phyloP scores from a whole-genome alignment of 345 rosid species.

The Rubroshorea leprosula region DNA sequence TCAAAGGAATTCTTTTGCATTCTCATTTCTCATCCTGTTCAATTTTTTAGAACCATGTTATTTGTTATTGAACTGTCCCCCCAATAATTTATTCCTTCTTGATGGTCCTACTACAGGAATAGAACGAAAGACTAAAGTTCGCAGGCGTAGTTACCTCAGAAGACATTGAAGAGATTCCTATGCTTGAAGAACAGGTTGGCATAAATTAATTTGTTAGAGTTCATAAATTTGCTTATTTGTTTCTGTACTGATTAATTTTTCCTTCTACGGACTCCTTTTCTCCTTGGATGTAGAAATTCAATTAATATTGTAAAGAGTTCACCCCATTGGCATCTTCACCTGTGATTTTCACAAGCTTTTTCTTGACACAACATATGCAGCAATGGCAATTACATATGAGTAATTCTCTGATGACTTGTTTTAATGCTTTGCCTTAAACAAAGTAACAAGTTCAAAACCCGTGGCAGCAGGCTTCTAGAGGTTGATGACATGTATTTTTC shows the following conservation, averaged over 20 bases:
- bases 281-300: no score
- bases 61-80: no score
- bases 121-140: constrained; percentile 22
- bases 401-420: not conserved
- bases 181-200: not conserved
- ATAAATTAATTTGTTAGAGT: constrained; percentile 1
- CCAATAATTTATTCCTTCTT: not conserved
- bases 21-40: no score
- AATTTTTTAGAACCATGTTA: no score
- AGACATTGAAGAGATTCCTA: constrained; percentile 31
- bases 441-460: not conserved
- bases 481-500: not conserved
- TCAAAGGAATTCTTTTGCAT: no score
- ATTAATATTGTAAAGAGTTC: no score
- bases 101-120: constrained; percentile 21
- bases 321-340: not conserved
- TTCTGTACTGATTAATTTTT: no score
- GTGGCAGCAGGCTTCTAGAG: not conserved
- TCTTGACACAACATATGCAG: not conserved
- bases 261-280: no score
- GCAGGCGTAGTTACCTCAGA: constrained; percentile 18
- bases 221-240: no score
- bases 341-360: not conserved
- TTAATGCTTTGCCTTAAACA: no score
- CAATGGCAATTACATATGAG: not conserved